Evolutionary conservation across 768 basidiomycete genomes (phyloP), one percentile per base, ranked within the genome.

Genomic region (Suillus luteus): DNA sequence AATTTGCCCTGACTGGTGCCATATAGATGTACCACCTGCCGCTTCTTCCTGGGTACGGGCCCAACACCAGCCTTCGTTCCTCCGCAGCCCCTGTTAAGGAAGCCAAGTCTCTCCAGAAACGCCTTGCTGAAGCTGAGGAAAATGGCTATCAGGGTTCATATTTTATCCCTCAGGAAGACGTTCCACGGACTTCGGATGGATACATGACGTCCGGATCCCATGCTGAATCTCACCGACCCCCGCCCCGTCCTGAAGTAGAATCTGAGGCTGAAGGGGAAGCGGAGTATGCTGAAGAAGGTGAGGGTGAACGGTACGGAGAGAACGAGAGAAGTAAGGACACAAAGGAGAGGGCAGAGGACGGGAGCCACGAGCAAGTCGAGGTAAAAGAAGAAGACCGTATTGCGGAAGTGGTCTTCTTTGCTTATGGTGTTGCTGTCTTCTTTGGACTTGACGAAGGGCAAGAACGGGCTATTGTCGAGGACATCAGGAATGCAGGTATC

Each of bases 351-450:
- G 62, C 40, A 37, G 54, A 3, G 24, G 57, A 15, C 1, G 71
- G 65, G 2, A 60, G 55, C 41, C 24, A 17, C 1, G 55, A 60
- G 3, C 70, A 65, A 61, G 52, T 61, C 19, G 65, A 70, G 59
- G 62, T 43, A 33, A 67, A 66, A 43, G 63, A 57, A 19, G 82
- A 83, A 22, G 83, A 85, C 10, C 82, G 85, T 17, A 80, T 89
- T 41, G 91, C 87, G 0, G 91, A 93, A 70, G 89, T 83, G 0
- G 82, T 93, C 9, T 92, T 93, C 73, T 93, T 94, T 64, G 85
- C 87, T 41, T 93, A 96, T 72, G 96, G 96, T 19, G 96, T 97
- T 1, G 87, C 86, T 0, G 95, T 97, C 0, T 97, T 97, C 76
- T 95, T 95, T 73, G 96, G 96, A 1, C 81, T 98, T 60, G 76